These are phyloP conservation scores for Solidago caesia DNA, from an alignment of 129 eudicot species.

Conservation along the genomic window DNA sequence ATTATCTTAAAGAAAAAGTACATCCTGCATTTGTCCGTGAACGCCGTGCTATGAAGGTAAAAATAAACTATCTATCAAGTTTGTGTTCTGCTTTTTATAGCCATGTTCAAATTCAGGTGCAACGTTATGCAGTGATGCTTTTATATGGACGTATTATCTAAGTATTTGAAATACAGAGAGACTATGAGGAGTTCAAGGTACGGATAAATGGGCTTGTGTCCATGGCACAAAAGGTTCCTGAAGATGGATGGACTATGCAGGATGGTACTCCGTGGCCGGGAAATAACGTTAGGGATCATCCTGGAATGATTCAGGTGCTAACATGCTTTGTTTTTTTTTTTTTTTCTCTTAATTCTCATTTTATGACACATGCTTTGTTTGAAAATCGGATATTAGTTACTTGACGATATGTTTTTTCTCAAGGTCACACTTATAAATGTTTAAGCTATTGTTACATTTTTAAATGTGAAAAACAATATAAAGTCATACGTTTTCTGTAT, in stretches of 20 bases:
- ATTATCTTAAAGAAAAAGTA: conserved; percentile 68
- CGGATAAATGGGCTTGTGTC: conserved; percentile 64
- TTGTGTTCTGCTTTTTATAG: conserved; percentile 8
- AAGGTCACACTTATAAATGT: no score
- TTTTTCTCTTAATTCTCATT: not conserved
- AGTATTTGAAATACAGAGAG: conserved; percentile 43
- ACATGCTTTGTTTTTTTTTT: not conserved
- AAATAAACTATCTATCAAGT: not conserved
- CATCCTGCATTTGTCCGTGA: conserved; percentile 71
- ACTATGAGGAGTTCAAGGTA: conserved; percentile 74
- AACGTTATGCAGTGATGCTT: not conserved
- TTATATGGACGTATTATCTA: not conserved
- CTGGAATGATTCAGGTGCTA: conserved; percentile 78
- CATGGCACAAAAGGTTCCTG: conserved; percentile 70
- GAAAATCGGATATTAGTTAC: not conserved
- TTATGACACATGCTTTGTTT: not conserved
- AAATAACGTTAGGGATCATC: conserved; percentile 77
- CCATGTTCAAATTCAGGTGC: not conserved
- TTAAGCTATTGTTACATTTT: no score
- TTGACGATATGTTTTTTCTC: no score
- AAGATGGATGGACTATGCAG: conserved; percentile 85
- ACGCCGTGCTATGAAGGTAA: conserved; percentile 76
- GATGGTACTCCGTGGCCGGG: conserved; percentile 92
- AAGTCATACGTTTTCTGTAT: no score
- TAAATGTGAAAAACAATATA: no score